These are phyloP conservation scores for Malassezia equina DNA, from an alignment of 1,284 basidiomycete species.

Conservation along the genomic window DNA sequence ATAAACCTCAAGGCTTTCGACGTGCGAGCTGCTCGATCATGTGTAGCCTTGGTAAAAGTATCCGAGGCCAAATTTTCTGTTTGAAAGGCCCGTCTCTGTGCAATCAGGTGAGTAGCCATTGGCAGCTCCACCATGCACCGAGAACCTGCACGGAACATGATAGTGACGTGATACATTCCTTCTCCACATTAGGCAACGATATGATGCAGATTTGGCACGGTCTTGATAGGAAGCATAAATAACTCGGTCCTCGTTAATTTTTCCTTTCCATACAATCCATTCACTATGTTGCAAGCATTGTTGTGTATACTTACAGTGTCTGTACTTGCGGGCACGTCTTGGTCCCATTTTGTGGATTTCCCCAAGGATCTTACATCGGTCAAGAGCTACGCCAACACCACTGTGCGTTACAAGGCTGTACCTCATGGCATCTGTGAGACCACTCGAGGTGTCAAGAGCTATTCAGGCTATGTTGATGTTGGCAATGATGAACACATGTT, in stretches of 20 bases:
- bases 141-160: background rate
- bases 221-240: background rate
- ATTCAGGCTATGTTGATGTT: conserved; percentile 50
- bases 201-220: background rate
- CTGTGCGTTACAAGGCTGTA: conserved; percentile 28
- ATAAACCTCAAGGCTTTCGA: conserved; percentile 21
- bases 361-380: conserved; percentile 19
- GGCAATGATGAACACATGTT: conserved; percentile 25
- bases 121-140: background rate
- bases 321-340: background rate
- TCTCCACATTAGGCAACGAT: background rate
- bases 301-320: background rate
- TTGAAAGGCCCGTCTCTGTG: background rate
- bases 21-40: background rate
- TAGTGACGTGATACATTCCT: background rate
- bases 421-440: conserved; percentile 63
- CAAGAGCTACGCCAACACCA: conserved; percentile 20
- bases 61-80: conserved; percentile 21
- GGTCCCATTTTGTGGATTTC: conserved; percentile 1
- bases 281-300: background rate
- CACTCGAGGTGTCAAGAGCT: conserved; percentile 59
- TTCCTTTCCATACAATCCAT: background rate
- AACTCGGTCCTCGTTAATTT: background rate
- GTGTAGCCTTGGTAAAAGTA: conserved; percentile 19
- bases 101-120: background rate